phyloP scores from a whole-genome alignment of 805 yeast genomes.

The Zygotorulaspora florentina region DNA sequence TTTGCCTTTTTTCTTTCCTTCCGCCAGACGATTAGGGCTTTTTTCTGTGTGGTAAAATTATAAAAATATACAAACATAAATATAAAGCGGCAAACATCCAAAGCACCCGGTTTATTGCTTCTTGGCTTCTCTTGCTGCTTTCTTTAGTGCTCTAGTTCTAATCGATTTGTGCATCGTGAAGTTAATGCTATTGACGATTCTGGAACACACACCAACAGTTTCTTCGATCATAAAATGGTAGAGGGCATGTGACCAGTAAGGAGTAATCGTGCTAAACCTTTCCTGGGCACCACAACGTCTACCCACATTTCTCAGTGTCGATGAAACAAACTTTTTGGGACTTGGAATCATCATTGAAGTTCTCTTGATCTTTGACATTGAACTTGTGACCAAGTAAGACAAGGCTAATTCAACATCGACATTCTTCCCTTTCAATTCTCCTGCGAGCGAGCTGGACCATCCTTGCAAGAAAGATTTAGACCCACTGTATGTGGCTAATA shows the following conservation, averaged over 20 bases:
- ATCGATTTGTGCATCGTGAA: conserved; percentile 73
- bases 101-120: conserved; percentile 16
- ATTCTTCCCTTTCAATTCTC: conserved; percentile 63
- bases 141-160: conserved; percentile 76
- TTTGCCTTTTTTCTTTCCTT: neutral
- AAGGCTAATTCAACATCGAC: conserved; percentile 84
- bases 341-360: conserved; percentile 72
- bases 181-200: conserved; percentile 64
- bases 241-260: conserved; percentile 90
- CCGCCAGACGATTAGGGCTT: conserved; percentile 1
- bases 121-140: conserved; percentile 38
- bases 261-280: conserved; percentile 79
- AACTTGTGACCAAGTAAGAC: conserved; percentile 87
- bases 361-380: conserved; percentile 90
- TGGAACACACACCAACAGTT: conserved; percentile 78
- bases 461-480: conserved; percentile 91
- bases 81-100: neutral
- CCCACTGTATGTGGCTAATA: conserved; percentile 90
- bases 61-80: neutral
- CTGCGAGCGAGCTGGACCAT: conserved; percentile 87
- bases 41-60: neutral
- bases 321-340: conserved; percentile 73
- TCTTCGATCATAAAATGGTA: conserved; percentile 79
- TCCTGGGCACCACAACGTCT: conserved; percentile 92
- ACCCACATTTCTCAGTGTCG: conserved; percentile 67